Base-by-base conservation (phyloP, 495 filamentous ascomycete species). In the Annulohypoxylon stygium region DNA sequence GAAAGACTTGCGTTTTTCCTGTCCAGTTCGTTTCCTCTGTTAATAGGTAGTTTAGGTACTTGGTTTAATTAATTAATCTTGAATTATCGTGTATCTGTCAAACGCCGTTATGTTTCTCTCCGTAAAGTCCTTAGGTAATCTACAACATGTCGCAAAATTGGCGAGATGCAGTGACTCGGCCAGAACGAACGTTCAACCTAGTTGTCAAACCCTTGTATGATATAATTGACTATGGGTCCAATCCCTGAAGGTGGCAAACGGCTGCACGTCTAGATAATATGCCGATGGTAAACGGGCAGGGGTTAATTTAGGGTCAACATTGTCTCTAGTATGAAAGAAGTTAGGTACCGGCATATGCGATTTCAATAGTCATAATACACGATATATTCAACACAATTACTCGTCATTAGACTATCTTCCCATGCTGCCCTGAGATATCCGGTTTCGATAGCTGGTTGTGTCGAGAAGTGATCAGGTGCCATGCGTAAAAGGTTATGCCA, bases 401-500 rank as follows among this genome's bases (percentile, higher is more conserved):
- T 50, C 48, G 25, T 55, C 12, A 6, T 64, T 34, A 63, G 18
- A 51, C 60, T 16, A 59, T 47, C 20, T 47, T 59, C 5, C 59
- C 53, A 11, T 69, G 61, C 1, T 37, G 8, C 41, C 55, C 30
- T 12, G 37, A 18, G 34, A 18, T 14, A 4, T 59, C 53, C 60
- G 58, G 8, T 3, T 41, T 16, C 9, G 50, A 26, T 5, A 1
- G 4, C 8, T 43, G 47, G 12, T 9, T 50, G 33, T 58, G 55
- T 14, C 63, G 41, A n/a, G 3, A 53, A 0, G 63, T 71, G 25
- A 71, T 62, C 11, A 36, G 12, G 25, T 61, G 18, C 71, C 71
- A 74, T 0, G 36, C 66, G 25, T 37, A 25, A 37, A 70, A 34
- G 4, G 71, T 70, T 34, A 74, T 61, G 1, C 34, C 36, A 37